Conservation (phyloP, 371 early-diverging fungal species). For the Lichtheimia hyalospora region DNA sequence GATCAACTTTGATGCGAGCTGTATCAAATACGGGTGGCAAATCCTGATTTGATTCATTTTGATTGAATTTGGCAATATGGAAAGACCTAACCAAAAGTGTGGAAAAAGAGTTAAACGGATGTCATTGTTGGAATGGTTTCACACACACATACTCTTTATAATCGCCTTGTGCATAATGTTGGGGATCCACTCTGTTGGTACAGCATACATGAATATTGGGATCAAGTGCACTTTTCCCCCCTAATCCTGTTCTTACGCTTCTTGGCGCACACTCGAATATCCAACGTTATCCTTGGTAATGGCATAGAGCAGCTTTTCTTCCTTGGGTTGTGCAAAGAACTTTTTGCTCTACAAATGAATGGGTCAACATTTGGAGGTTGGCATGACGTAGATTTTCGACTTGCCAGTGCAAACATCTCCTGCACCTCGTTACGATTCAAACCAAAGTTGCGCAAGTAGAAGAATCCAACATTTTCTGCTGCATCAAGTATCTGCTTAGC, state of each 20-base stretch:
- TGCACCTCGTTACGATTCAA: slow-evolving; percentile 33
- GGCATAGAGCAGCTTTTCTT: slow-evolving; percentile 21
- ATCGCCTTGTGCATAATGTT: slow-evolving; percentile 40
- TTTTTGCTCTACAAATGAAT: slow-evolving; percentile 29
- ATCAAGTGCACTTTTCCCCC: neutral
- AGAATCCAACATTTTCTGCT: slow-evolving; percentile 43
- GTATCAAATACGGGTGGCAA: slow-evolving; percentile 18
- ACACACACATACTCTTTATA: slow-evolving; percentile 43
- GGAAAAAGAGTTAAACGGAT: too few species aligned
- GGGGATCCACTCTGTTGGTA: slow-evolving; percentile 35
- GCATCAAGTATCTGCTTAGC: slow-evolving; percentile 41
- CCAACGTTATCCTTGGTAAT: slow-evolving; percentile 24
- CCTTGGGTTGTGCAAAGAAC: slow-evolving; percentile 30
- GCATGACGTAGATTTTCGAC: neutral
- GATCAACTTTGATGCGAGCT: slow-evolving; percentile 6
- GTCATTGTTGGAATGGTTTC: too few species aligned
- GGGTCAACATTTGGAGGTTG: slow-evolving; percentile 1
- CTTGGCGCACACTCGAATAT: slow-evolving; percentile 23
- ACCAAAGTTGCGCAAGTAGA: slow-evolving; percentile 51
- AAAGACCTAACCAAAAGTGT: slow-evolving; percentile 27
- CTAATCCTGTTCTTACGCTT: slow-evolving; percentile 18
- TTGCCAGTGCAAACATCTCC: slow-evolving; percentile 33
- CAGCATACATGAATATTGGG: neutral
- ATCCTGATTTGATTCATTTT: slow-evolving; percentile 13
- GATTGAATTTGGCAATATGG: slow-evolving; percentile 40